Evolutionary conservation across 805 yeast genomes (phyloP), one percentile per base, ranked within the genome.

Genomic region (Candida ovalis): DNA sequence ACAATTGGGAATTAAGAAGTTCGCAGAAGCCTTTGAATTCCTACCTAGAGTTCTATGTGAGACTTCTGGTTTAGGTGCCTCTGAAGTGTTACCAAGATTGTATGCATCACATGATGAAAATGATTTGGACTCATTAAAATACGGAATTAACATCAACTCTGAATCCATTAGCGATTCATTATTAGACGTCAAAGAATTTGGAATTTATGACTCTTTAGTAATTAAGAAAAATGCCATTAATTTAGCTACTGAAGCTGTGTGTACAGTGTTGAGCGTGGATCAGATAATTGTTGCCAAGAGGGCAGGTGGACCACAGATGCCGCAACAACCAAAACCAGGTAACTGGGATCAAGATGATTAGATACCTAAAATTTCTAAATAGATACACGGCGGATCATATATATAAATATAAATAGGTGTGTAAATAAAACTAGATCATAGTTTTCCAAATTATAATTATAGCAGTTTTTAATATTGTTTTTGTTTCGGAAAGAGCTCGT

Each of bases 221-320:
- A 77, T 91, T 39, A 92, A 94, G 75, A 78, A 77, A 60, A 86
- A 88, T 53, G 99, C 97, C 42, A 85, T 94, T 56, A 81, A 84
- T 59, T 84, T 94, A 54, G 98, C 99, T 17, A 90, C 97, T 3
- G 98, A 94, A 57, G 97, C 97, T 43, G 95, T 96, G 13, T 80
- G 78, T 53, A 94, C 98, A 4, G 85, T 91, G 45, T 76, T 91
- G 54, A 83, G 96, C 23, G 94, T 94, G 44, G 98, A 94, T 68
- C 98, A 92, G 76, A 92, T 92, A 61, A 94, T 92, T 65, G 94
- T 92, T 94, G 98, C 99, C 40, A 92, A 92, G 80, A 82, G 97
- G 67, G 97, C 98, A 2, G 99, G 99, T 56, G 99, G 99, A 21
- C 99, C 99, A 43, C 83, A 74, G 28, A 84, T 90, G 78, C 97